Base-by-base conservation (phyloP, 345 rosid species). In the Rhodamnia argentea region DNA sequence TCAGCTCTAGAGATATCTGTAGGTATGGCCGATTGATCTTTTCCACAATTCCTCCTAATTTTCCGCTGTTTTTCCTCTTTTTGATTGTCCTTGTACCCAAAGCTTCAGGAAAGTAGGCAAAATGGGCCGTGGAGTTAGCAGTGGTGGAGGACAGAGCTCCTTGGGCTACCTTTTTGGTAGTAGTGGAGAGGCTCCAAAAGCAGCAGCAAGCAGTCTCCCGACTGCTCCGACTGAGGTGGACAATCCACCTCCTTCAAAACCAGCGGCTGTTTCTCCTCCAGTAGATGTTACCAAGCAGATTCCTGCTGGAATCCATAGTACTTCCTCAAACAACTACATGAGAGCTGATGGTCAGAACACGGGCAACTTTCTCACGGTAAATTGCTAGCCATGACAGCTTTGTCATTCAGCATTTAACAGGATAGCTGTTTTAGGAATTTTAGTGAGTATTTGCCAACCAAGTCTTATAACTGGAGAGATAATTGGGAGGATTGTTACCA, bases 81-180 rank as follows among this genome's bases (percentile, higher is more conserved):
- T 84, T 82, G 51, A 60, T 54, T 86, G 42, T 83, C 47, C 59
- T 59, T 50, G 27, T 40, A 64, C 37, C 76, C 54, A 50, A n/a
- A 51, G 55, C 16, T 62, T 24, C 10, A 2, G 10, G 85, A 82
- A 83, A 84, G 76, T 83, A 37, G 83, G 87, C 81, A 86, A 81
- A 53, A 95, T 95, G 96, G 95, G 95, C 83, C 97, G 96, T 75
- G 98, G 98, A 90, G 92, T 91, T 76, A 94, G 98, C 85, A 86
- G 90, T 52, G 98, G 98, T 82, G 98, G 98, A 51, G 97, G 97
- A 27, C 98, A 94, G 92, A 95, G 98, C 87, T 95, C 98, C 53
- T 86, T 95, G 87, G 97, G 97, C 47, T 95, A 95, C 87, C 93
- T 95, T 64, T 95, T 95, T 85, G 95, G 98, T 5, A 86, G 98